Base-by-base conservation (phyloP, 257 asterid species). In the Penstemon davidsonii region DNA sequence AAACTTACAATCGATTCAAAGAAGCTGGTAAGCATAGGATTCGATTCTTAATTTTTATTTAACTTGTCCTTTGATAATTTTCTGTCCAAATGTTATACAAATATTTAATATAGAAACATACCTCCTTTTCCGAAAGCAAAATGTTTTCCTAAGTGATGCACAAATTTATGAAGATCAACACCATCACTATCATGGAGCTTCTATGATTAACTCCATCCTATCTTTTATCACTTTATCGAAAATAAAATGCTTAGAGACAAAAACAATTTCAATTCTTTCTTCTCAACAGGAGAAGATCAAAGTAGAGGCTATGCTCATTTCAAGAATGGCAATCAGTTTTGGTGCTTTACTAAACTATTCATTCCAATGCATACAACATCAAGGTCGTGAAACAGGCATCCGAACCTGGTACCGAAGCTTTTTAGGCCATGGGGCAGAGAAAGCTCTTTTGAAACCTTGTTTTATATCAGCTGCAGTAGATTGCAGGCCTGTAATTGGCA, bases 351-450 rank as follows among this genome's bases (percentile, higher is more conserved):
- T 33, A 59, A 5, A 7, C 50, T 42, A 11, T 7, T 3, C 38
- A 1, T 25, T 38, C 12, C 9, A 4, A 11, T 7, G 39, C 4
- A 49, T 47, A 6, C 33, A 50, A 68, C 1, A 6, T 8, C 58
- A 40, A 25, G 45, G 7, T 38, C 33, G 44, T 8, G 55, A 73
- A 78, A 63, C 9, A 25, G 38, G 15, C 13, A 4, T 46, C n/a
- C 72, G 46, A 68, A 90, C 99, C 95, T 88, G 94, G 79, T 88
- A 90, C 2, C 99, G 99, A 13, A 90, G 99, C 71, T 85, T 85
- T 61, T 87, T 83, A n/a, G 91, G 90, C 97, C 99, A 93, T 3
- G 96, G 86, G 43, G 95, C 91, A 51, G 97, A 70, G 73, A 93
- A 93, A 76, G 88, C 96, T 79, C 88, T 88, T 70, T 49, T 87